Evolutionary conservation across 768 basidiomycete species (phyloP).

Genomic region (Lentinula guzmanii): DNA sequence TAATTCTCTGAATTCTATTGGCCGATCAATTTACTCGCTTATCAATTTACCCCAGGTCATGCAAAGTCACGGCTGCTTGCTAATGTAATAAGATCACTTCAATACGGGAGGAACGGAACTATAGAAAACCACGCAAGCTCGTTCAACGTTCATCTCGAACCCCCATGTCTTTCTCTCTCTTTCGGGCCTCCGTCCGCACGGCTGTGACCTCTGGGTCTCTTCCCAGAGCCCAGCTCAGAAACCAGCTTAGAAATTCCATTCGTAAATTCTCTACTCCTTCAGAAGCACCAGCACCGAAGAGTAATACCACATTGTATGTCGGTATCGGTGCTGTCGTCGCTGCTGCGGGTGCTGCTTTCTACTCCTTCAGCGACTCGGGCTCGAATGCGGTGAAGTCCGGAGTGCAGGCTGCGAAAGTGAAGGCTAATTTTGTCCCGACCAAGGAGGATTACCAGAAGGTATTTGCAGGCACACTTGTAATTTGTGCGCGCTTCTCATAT

Average conservation of each 20-base stretch:
- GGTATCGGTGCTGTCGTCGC: conserved; percentile 57
- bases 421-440: conserved; percentile 64
- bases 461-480: conserved; percentile 2
- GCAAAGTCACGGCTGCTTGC: conserved; percentile 10
- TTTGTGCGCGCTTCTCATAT: conserved; percentile 4
- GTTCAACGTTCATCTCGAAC: conserved; percentile 3
- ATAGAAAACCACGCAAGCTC: background rate
- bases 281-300: conserved; percentile 36
- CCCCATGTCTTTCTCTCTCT: conserved; percentile 52
- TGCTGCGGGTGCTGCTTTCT: conserved; percentile 60
- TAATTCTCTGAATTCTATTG: background rate
- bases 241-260: conserved; percentile 37
- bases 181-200: conserved; percentile 47
- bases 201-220: conserved; percentile 26
- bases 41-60: conserved; percentile 2
- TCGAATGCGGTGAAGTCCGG: conserved; percentile 55
- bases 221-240: conserved; percentile 25
- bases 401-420: conserved; percentile 55
- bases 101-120: background rate
- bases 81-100: background rate
- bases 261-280: conserved; percentile 56
- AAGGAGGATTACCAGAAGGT: conserved; percentile 91
- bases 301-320: conserved; percentile 52
- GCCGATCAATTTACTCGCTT: conserved; percentile 1
- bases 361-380: conserved; percentile 45